Evolutionary conservation across 768 basidiomycete genomes (phyloP), one percentile per base, ranked within the genome.

Genomic region (Dacryopinax primogenitus): DNA sequence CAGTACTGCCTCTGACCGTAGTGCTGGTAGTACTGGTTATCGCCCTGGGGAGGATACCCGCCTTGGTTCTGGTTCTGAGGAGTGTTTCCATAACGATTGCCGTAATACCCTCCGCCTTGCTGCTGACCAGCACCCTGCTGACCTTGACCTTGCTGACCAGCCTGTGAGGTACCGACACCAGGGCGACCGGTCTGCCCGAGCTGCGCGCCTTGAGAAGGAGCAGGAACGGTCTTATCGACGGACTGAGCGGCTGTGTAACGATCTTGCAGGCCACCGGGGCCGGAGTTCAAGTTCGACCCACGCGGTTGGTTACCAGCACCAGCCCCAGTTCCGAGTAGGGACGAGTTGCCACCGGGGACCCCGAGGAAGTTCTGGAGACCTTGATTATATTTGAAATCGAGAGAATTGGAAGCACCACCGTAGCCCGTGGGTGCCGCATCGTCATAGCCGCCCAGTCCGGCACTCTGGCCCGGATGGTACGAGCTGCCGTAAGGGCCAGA

Each of bases 1-100:
- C 51, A 58, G 51, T 58, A 58, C 26, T 58, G 51, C 51, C 51
- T 58, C 51, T 58, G 51, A 21, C 51, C 51, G 51, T 58, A 58
- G 13, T 58, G 51, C 51, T 58, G 51, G 21, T 58, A 58, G 51
- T 28, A 58, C 51, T 58, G 51, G 51, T 58, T 58, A 32, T 58
- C 51, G 51, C 51, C 51, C 26, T 58, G 51, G 18, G 51, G 13
- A 30, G 51, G 51, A 30, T 58, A 58, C 26, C 13, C 51, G 51
- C 13, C 51, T 30, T 58, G 51, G 21, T 21, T 21, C 51, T 58
- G 51, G 51, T 26, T 58, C 51, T 58, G 51, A 32, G 51, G 51
- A 13, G 51, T 18, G 30, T 58, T 58, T 15, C 51, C 51, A 30
- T 58, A 58, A 13, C 51, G 51, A 30, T 58, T 58, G 51, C 26